phyloP scores from a whole-genome alignment of 2,329 filamentous ascomycete genomes.

The Mycosphaerelloides madeirae region DNA sequence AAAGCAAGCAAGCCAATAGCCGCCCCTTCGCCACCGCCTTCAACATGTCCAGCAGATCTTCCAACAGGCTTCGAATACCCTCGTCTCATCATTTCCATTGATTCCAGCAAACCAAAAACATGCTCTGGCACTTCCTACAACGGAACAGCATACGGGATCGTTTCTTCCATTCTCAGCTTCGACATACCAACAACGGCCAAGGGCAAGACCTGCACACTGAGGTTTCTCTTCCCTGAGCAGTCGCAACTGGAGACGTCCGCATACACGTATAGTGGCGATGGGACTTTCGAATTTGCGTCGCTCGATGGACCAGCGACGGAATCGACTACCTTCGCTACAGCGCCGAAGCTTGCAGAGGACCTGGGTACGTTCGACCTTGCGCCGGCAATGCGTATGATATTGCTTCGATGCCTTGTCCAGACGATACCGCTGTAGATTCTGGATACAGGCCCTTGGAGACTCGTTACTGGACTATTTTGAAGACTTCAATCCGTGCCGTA shows the following conservation, averaged over 20 bases:
- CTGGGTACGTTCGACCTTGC: conserved; percentile 10
- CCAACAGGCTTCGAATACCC: conserved; percentile 6
- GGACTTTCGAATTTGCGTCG: conserved; percentile 24
- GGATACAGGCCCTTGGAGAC: conserved; percentile 11
- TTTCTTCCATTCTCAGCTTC: conserved; percentile 65
- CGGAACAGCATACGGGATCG: conserved; percentile 50
- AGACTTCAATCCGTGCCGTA: conserved; percentile 21
- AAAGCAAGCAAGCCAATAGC: conserved; percentile 8
- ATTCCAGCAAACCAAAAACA: conserved; percentile 50
- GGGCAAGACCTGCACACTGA: conserved; percentile 57
- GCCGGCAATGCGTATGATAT: conserved; percentile 17
- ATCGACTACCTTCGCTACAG: conserved; percentile 50
- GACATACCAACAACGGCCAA: conserved; percentile 53
- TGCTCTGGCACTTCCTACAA: conserved; percentile 53
- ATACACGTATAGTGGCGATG: conserved; percentile 43
- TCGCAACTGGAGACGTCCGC: conserved; percentile 56
- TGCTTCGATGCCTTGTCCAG: conserved; percentile 15
- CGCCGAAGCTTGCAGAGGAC: conserved; percentile 10
- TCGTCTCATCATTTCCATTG: conserved; percentile 59
- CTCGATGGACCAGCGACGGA: conserved; percentile 45
- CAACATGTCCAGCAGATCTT: conserved; percentile 11
- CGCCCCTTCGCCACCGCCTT: conserved; percentile 6
- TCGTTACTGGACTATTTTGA: conserved; percentile 16
- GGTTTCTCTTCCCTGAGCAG: conserved; percentile 60
- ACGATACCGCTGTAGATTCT: conserved; percentile 11